Conservation (phyloP, 2,329 filamentous ascomycete species). For the Alternaria conjuncta region DNA sequence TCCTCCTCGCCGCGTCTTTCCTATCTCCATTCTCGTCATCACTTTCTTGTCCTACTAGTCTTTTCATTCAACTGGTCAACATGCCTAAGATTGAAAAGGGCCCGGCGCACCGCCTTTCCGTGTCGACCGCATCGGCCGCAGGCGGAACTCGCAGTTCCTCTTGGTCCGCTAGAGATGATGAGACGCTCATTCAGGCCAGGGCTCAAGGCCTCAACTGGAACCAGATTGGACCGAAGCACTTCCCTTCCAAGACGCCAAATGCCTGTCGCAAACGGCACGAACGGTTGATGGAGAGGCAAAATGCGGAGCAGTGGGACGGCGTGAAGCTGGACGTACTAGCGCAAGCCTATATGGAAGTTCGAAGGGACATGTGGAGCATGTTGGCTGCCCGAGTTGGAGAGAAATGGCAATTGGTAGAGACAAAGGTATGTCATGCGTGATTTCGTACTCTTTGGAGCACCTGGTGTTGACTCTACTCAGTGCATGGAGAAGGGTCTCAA, state of each 20-base stretch:
- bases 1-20: conserved; percentile 22
- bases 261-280: conserved; percentile 91
- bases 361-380: conserved; percentile 81
- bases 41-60: conserved; percentile 20
- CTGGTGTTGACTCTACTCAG: conserved; percentile 52
- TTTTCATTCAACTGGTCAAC: conserved; percentile 36
- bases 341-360: conserved; percentile 77
- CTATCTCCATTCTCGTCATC: conserved; percentile 15
- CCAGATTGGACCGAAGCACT: conserved; percentile 77
- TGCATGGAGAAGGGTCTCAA: conserved; percentile 85
- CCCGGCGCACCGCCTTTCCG: conserved; percentile 36
- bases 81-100: conserved; percentile 56
- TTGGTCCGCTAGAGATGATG: conserved; percentile 78
- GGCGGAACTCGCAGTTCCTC: conserved; percentile 49
- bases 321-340: conserved; percentile 76
- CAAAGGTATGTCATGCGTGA: conserved; percentile 65
- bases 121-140: conserved; percentile 42
- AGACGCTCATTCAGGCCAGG: conserved; percentile 73
- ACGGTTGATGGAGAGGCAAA: conserved; percentile 75
- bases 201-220: conserved; percentile 82
- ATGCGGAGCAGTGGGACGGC: conserved; percentile 79
- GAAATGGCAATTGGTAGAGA: conserved; percentile 72
- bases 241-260: conserved; percentile 77
- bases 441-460: background rate
- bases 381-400: conserved; percentile 68